Percentiles rank a stretch among this genome's conserved stretches.
These are phyloP conservation scores for Hypoxylon lenormandii DNA, from an alignment of 495 filamentous ascomycete genomes.

Conservation along the genomic window DNA sequence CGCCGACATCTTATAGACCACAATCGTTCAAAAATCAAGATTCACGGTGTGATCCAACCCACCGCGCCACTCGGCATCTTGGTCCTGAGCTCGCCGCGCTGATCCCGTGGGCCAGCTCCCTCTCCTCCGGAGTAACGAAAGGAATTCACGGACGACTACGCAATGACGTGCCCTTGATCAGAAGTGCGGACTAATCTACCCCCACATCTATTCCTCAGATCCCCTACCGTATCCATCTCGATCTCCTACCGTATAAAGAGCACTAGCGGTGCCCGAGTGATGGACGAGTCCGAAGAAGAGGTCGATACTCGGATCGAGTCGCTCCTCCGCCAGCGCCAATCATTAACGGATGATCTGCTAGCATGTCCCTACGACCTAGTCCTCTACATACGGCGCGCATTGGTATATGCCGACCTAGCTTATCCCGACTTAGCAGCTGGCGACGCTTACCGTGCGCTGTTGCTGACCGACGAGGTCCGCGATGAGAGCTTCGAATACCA, in stretches of 20 bases:
- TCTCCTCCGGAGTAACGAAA: constrained; percentile 18
- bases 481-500: constrained; percentile 78
- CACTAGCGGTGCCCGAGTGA: constrained; percentile 39
- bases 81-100: constrained; percentile 30
- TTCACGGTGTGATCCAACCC: constrained; percentile 20
- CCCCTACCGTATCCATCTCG: constrained; percentile 26
- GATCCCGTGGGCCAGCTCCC: constrained; percentile 26
- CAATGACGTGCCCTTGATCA: constrained; percentile 44
- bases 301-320: constrained; percentile 51
- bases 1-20: constrained; percentile 19
- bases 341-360: constrained; percentile 62
- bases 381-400: constrained; percentile 77
- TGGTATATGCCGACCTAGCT: constrained; percentile 75
- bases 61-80: not conserved
- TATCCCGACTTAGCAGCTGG: constrained; percentile 91
- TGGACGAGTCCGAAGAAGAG: constrained; percentile 59
- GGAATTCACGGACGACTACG: constrained; percentile 22
- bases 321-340: constrained; percentile 61
- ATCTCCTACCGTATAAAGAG: constrained; percentile 29
- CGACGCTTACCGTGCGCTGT: constrained; percentile 88
- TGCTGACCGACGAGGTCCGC: constrained; percentile 81
- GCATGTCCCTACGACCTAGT: constrained; percentile 79
- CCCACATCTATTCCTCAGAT: not conserved
- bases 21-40: constrained; percentile 16
- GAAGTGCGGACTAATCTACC: constrained; percentile 33